phyloP scores from a whole-genome alignment of 441 rosid species.

The Erysimum pusillum region DNA sequence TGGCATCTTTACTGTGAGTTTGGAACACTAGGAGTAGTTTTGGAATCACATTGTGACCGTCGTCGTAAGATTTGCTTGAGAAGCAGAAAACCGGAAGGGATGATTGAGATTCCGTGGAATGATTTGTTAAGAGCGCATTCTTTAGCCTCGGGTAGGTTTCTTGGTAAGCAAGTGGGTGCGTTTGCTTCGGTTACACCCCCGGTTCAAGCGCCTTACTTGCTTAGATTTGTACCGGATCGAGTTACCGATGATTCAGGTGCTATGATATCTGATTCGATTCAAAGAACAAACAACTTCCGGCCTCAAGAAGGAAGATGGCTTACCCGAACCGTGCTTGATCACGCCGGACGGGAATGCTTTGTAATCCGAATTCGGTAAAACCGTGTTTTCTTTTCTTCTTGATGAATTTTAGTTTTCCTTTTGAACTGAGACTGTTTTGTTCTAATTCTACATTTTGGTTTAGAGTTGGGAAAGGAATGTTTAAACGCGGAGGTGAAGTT shows the following conservation, averaged over 20 bases:
- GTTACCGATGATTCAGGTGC: constrained; percentile 94
- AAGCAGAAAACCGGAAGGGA: constrained; percentile 53
- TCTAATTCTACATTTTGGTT: constrained; percentile 3
- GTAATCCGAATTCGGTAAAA: constrained; percentile 76
- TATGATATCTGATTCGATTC: constrained; percentile 84
- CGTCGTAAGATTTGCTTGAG: constrained; percentile 57
- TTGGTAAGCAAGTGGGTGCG: constrained; percentile 55
- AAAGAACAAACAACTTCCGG: constrained; percentile 65
- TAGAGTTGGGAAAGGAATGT: constrained; percentile 83
- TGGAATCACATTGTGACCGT: constrained; percentile 63
- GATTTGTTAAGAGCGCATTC: constrained; percentile 76
- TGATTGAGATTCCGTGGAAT: constrained; percentile 68
- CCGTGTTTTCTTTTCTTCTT: neutral
- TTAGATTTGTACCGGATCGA: constrained; percentile 89
- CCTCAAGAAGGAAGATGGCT: constrained; percentile 98
- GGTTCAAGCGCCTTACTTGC: constrained; percentile 81
- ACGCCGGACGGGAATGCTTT: constrained; percentile 85
- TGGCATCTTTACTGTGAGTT: constrained; percentile 87
- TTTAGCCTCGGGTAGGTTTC: constrained; percentile 58
- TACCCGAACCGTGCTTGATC: constrained; percentile 91
- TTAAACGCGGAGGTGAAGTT: constrained; percentile 86
- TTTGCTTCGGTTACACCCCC: constrained; percentile 85
- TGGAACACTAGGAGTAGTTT: constrained; percentile 68
- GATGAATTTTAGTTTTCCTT: neutral
- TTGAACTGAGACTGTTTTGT: constrained; percentile 1